These are phyloP conservation scores for Oryza meyeriana DNA, from an alignment of 176 grass and related monocot genomes.

Conservation along the genomic window DNA sequence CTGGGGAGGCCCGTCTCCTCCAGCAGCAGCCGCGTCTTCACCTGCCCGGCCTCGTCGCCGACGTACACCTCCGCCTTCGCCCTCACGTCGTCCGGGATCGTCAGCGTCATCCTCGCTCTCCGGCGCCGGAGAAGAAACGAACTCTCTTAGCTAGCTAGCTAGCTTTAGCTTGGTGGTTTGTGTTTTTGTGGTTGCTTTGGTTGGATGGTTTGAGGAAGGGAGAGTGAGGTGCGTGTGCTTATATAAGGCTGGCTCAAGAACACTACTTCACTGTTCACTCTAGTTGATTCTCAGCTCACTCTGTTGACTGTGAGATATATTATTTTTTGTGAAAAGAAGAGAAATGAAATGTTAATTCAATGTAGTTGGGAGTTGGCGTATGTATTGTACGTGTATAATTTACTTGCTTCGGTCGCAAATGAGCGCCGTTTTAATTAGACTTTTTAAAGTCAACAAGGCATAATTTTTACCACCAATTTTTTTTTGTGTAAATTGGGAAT, in stretches of 20 bases:
- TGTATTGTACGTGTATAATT: too few species aligned
- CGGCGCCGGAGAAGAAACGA: not conserved
- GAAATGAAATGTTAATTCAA: not conserved
- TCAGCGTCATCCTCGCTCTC: conserved; percentile 25
- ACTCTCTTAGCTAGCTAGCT: not conserved
- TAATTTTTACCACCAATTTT: too few species aligned
- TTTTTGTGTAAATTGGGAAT: too few species aligned
- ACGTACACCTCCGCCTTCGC: conserved; percentile 71
- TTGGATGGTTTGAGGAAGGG: conserved; percentile 8
- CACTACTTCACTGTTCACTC: not conserved
- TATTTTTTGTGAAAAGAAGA: not conserved
- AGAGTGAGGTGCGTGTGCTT: not conserved
- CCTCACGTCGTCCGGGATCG: conserved; percentile 46
- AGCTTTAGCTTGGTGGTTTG: not conserved
- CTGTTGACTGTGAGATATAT: not conserved
- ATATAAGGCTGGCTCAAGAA: not conserved
- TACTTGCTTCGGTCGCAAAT: too few species aligned
- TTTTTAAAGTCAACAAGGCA: too few species aligned
- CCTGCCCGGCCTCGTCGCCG: conserved; percentile 65
- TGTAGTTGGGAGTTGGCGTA: not conserved
- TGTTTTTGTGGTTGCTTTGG: not conserved
- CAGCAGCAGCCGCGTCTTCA: conserved; percentile 53
- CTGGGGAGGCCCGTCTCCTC: conserved; percentile 53
- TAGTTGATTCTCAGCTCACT: not conserved
- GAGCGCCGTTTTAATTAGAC: too few species aligned